Percentiles rank a stretch among this genome's conserved stretches.
Evolutionary conservation across 371 early-diverging fungal genomes (phyloP).

Genomic region (Actinomortierella wolfii): DNA sequence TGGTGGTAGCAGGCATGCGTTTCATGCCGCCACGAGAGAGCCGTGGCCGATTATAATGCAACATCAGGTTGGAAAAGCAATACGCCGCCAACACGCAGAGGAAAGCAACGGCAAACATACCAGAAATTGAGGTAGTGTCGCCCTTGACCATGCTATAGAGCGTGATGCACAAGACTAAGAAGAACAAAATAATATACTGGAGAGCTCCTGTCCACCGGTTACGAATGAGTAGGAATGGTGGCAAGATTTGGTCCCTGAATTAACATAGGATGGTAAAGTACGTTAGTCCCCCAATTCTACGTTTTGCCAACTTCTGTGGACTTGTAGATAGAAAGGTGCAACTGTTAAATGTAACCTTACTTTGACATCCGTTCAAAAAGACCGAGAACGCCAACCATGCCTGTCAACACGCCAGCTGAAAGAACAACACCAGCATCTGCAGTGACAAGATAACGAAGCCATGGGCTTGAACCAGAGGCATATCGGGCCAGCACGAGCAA

Average conservation of each 20-base stretch:
- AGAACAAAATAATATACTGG: constrained; percentile 56
- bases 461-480: constrained; percentile 46
- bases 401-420: constrained; percentile 63
- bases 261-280: too few species aligned
- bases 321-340: too few species aligned
- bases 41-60: constrained; percentile 53
- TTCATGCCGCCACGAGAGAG: constrained; percentile 30
- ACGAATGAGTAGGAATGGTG: constrained; percentile 50
- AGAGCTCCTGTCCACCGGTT: constrained; percentile 51
- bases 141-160: constrained; percentile 53
- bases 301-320: too few species aligned
- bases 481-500: constrained; percentile 54
- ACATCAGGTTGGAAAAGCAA: constrained; percentile 50
- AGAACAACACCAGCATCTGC: constrained; percentile 65
- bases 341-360: too few species aligned
- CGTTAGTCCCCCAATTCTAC: too few species aligned
- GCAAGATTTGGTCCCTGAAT: constrained; percentile 53
- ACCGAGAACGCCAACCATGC: constrained; percentile 59
- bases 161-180: constrained; percentile 51
- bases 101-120: constrained; percentile 61
- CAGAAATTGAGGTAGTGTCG: constrained; percentile 53
- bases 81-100: constrained; percentile 53
- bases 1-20: constrained; percentile 29
- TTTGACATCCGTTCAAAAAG: constrained; percentile 54
- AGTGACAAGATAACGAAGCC: constrained; percentile 53